These are phyloP conservation scores for Agaricus blazei DNA, from an alignment of 768 basidiomycete genomes.

Conservation along the genomic window DNA sequence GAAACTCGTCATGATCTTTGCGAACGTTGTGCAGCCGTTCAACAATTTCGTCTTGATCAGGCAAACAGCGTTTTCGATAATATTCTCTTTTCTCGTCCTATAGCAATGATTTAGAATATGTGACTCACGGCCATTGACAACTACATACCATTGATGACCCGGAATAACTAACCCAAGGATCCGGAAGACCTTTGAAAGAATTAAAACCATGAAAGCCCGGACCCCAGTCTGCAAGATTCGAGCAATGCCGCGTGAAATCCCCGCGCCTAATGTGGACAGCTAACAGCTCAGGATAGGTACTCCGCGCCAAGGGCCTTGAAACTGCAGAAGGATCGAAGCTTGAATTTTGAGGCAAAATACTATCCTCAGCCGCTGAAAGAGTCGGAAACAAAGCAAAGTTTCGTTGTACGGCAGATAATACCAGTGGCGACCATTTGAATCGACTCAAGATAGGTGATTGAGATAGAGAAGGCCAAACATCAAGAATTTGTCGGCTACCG, in stretches of 20 bases:
- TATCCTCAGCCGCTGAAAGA: not conserved
- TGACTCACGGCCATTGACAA: not conserved
- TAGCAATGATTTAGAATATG: not conserved
- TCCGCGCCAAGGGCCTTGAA: constrained; percentile 15
- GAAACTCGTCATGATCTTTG: constrained; percentile 20
- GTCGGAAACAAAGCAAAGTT: constrained; percentile 34
- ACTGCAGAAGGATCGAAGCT: not conserved
- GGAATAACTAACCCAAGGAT: constrained; percentile 31
- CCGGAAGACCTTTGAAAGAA: constrained; percentile 32
- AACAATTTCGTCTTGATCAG: constrained; percentile 36
- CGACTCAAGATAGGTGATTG: constrained; percentile 38
- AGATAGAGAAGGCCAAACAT: constrained; percentile 19
- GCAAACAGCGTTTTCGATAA: constrained; percentile 39
- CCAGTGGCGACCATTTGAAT: constrained; percentile 53
- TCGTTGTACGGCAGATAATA: constrained; percentile 43
- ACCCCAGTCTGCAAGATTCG: constrained; percentile 40
- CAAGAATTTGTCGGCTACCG: constrained; percentile 36
- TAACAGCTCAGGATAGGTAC: constrained; percentile 34
- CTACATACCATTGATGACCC: not conserved
- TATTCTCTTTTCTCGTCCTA: constrained; percentile 20
- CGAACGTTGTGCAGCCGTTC: constrained; percentile 29
- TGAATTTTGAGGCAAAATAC: not conserved
- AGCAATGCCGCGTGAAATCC: constrained; percentile 52
- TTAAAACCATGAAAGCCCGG: constrained; percentile 47
- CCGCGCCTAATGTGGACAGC: constrained; percentile 55